Base-by-base conservation (phyloP, 306 rosid genomes). In the Potentilla sterilis region DNA sequence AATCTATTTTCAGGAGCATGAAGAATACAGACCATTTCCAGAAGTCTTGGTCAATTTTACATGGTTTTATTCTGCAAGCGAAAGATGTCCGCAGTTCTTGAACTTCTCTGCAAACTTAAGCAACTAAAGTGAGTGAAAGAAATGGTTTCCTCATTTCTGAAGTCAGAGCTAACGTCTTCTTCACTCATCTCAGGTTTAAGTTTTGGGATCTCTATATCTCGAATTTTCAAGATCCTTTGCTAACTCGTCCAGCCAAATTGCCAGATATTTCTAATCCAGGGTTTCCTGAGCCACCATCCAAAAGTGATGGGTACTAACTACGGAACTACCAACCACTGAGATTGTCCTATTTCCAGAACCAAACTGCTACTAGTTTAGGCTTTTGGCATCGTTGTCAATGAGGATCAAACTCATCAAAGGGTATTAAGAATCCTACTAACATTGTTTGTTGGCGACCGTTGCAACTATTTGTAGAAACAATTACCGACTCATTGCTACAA, bases 401-500 rank as follows among this genome's bases (percentile, higher is more conserved):
- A 67, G 4, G 51, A 67, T 67, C 71, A 77, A 58, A 35, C 58
- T 51, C 47, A 65, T 18, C 15, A 64, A 18, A 37, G 47, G 13
- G 37, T 38, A 2, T 64, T 38, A 64, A 64, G 46, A 64, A 64
- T 64, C 47, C 19, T 65, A 59, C 38, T 35, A 18, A 65, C 28
- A 40, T 18, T 38, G 69, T 65, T 37, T 32, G 22, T 65, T 65
- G 47, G 69, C 71, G 73, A 52, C 63, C 58, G 67, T 52, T 28
- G 62, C 72, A n/a, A n/a, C n/a, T n/a, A n/a, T n/a, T n/a, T n/a
- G n/a, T n/a, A n/a, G 47, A 19, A 80, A 55, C 47, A 81, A 82
- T 42, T 43, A 69, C 63, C 55, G 66, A 75, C 24, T 81, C 84
- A 59, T 80, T 57, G 69, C 38, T 66, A 75, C 81, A 76, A 72